Evolutionary conservation across 2,329 filamentous ascomycete species (phyloP).

Genomic region (Xylariaceae sp.): DNA sequence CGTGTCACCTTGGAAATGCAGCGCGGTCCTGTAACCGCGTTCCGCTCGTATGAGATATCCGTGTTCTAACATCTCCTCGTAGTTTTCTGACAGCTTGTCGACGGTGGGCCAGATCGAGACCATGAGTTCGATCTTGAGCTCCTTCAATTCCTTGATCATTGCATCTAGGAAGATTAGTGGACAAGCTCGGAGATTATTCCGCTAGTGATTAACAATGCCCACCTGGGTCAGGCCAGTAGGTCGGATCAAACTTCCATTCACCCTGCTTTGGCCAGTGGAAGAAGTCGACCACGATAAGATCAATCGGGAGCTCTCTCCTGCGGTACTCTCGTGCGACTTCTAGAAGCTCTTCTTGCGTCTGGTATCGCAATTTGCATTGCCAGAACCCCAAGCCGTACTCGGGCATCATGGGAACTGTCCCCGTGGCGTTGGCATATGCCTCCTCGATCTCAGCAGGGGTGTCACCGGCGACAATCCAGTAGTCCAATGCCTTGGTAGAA

Average conservation of each 20-base stretch:
- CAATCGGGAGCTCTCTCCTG: constrained; percentile 51
- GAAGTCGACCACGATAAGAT: constrained; percentile 64
- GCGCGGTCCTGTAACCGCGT: constrained; percentile 53
- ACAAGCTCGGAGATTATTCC: neutral
- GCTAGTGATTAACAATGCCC: constrained; percentile 9
- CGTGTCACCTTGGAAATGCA: constrained; percentile 57
- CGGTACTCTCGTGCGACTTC: constrained; percentile 57
- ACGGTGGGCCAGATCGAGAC: constrained; percentile 68
- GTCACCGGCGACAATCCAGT: constrained; percentile 60
- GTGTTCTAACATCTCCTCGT: constrained; percentile 56
- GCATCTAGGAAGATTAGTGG: constrained; percentile 37
- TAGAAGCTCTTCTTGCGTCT: constrained; percentile 61
- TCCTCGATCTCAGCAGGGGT: constrained; percentile 53
- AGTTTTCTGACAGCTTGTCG: constrained; percentile 56
- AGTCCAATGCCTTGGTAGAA: constrained; percentile 56
- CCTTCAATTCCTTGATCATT: constrained; percentile 59
- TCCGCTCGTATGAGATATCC: constrained; percentile 59
- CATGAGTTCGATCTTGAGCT: constrained; percentile 61
- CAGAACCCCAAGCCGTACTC: constrained; percentile 66
- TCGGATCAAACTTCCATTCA: constrained; percentile 63
- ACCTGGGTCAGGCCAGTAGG: constrained; percentile 62
- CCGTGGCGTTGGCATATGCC: constrained; percentile 53
- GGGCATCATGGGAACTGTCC: constrained; percentile 62
- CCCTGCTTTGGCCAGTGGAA: constrained; percentile 66
- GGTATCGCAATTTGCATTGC: constrained; percentile 66